These are phyloP conservation scores for Amanita muscaria DNA, from an alignment of 768 basidiomycete genomes.

Conservation along the genomic window DNA sequence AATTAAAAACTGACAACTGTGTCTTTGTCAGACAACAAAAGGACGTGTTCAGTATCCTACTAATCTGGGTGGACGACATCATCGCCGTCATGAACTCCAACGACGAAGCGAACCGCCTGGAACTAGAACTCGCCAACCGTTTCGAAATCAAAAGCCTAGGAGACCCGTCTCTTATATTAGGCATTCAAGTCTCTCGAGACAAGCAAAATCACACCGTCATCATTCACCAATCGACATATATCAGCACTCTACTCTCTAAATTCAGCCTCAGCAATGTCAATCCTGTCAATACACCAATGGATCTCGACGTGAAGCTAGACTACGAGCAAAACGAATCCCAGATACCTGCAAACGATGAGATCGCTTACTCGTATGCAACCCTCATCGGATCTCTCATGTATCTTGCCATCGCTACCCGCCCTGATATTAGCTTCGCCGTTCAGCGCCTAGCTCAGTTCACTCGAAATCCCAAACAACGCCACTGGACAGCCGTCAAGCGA, in stretches of 20 bases:
- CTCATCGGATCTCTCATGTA: conserved; percentile 28
- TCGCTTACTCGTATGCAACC: conserved; percentile 12
- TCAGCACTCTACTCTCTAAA: conserved; percentile 18
- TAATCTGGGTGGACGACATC: conserved; percentile 28
- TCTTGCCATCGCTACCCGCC: conserved; percentile 22
- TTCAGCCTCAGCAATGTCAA: conserved; percentile 17
- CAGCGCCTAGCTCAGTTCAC: conserved; percentile 24
- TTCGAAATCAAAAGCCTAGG: conserved; percentile 21
- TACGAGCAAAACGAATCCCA: not conserved
- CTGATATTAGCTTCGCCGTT: conserved; percentile 32
- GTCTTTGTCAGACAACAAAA: conserved; percentile 11
- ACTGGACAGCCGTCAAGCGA: conserved; percentile 31
- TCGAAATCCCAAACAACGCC: conserved; percentile 20
- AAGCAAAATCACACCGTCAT: conserved; percentile 14
- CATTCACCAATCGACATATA: conserved; percentile 21
- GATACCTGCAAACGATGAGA: conserved; percentile 5
- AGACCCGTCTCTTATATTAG: conserved; percentile 20
- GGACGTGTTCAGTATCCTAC: conserved; percentile 12
- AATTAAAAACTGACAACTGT: conserved; percentile 15
- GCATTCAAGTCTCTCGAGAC: conserved; percentile 21
- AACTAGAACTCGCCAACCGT: too few relatives aligned
- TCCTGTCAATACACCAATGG: conserved; percentile 17
- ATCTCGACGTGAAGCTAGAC: conserved; percentile 16
- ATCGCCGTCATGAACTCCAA: conserved; percentile 16
- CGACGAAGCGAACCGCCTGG: conserved; percentile 10